Evolutionary conservation across 2,329 filamentous ascomycete genomes (phyloP), one percentile per base, ranked within the genome.

Genomic region (Didymella pinodella): DNA sequence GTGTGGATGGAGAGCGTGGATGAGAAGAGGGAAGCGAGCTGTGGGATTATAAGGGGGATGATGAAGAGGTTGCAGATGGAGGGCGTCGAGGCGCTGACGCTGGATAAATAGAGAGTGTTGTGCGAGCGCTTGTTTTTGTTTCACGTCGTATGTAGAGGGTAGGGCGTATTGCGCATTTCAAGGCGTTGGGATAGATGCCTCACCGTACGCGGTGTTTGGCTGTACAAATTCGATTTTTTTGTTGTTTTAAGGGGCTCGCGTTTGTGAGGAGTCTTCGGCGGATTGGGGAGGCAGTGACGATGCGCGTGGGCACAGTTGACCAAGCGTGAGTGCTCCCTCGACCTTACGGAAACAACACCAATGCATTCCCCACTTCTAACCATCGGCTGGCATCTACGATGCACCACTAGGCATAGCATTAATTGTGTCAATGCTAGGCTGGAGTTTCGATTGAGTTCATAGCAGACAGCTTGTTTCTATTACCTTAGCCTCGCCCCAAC

Each of bases 1-100:
- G 65, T 68, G 51, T 61, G 61, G 59, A 68, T 72, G 64, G 58
- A 62, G 46, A 55, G n/a, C 0, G 57, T 51, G 16, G 71, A 74
- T 48, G 48, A 61, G 7, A 56, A 57, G 16, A 65, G 71, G 43
- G 66, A 71, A 14, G 38, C 43, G 7, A 63, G 57, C 8, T 74
- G 71, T 56, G 55, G 53, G 25, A 52, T 63, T 43, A 57, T 73
- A 0, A 50, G 60, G 51, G 60, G 63, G 2, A 38, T 74, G 65
- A 65, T 71, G 59, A 65, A 62, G 48, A 64, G 71, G 58, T 46
- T 71, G 62, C 71, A 74, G 48, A 69, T 71, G 62, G 63, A 65
- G 16, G 62, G 57, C 0, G 68, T 66, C 0, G 62, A 68, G 44
- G 62, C 68, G 44, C 25, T 69, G 26, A 61, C 56, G 50, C 44